phyloP scores from a whole-genome alignment of 331 rosid genomes.

The Quercus phellos region DNA sequence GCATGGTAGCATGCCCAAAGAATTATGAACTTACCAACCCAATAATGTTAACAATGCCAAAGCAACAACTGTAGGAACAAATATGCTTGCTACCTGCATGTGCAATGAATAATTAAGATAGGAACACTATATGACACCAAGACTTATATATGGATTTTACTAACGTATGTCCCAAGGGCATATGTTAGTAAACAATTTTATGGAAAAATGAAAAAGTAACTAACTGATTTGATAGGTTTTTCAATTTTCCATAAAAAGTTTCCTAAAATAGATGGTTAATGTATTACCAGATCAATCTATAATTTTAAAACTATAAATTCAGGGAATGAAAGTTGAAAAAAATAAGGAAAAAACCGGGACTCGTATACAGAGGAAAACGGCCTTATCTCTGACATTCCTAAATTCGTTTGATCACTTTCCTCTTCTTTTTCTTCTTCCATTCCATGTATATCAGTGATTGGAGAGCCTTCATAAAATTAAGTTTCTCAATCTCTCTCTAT shows the following conservation, averaged over 20 bases:
- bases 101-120: conserved; percentile 20
- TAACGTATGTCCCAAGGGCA: too few species aligned
- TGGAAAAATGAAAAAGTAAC: too few species aligned
- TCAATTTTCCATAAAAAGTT: too few species aligned
- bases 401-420: not conserved
- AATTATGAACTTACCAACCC: conserved; percentile 57
- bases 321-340: not conserved
- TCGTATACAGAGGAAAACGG: not conserved
- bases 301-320: not conserved
- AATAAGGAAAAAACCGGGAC: not conserved
- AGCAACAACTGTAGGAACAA: conserved; percentile 79
- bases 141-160: not conserved
- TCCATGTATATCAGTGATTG: too few species aligned
- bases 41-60: conserved; percentile 73
- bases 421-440: too few species aligned
- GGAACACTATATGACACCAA: not conserved
- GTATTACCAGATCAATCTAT: not conserved
- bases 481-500: too few species aligned
- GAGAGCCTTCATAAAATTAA: too few species aligned
- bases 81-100: conserved; percentile 89
- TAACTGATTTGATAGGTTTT: too few species aligned
- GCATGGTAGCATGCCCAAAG: not conserved
- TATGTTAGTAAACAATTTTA: too few species aligned
- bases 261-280: too few species aligned
- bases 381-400: not conserved